Evolutionary conservation across 768 basidiomycete species (phyloP).

Genomic region (Collybiopsis luxurians): DNA sequence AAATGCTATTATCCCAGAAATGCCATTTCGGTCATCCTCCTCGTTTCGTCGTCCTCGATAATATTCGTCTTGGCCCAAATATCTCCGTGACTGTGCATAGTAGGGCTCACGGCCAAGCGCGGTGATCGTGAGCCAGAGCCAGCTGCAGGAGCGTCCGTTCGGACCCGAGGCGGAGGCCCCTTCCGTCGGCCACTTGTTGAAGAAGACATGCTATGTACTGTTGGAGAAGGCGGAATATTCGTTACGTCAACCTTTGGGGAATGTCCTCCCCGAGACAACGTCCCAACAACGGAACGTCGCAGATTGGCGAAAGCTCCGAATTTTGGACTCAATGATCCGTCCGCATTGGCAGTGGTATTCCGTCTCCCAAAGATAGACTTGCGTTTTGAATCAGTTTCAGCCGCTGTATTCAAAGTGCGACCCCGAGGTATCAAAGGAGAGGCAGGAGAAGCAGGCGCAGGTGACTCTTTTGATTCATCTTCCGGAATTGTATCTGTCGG

Average conservation of each 20-base stretch:
- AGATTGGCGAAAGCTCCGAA: conserved; percentile 34
- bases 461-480: conserved; percentile 9
- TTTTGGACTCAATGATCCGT: conserved; percentile 29
- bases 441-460: background rate
- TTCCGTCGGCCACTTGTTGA: background rate
- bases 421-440: conserved; percentile 6
- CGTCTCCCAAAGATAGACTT: conserved; percentile 37
- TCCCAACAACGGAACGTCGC: conserved; percentile 42
- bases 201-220: conserved; percentile 9
- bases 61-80: conserved; percentile 49
- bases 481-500: conserved; percentile 11
- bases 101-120: conserved; percentile 50
- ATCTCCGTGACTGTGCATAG: conserved; percentile 55
- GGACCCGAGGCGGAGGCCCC: background rate
- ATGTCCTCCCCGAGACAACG: conserved; percentile 20
- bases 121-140: conserved; percentile 18
- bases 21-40: conserved; percentile 70
- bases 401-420: too few relatives aligned
- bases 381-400: conserved; percentile 16
- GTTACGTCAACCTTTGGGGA: conserved; percentile 26
- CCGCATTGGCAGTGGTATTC: conserved; percentile 14
- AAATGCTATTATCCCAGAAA: conserved; percentile 55
- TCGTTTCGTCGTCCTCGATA: conserved; percentile 67
- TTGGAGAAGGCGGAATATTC: conserved; percentile 38
- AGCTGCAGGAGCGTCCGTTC: background rate